Evolutionary conservation across 148 eudicot genomes (phyloP), one percentile per base, ranked within the genome.

Genomic region (Spergularia marina): DNA sequence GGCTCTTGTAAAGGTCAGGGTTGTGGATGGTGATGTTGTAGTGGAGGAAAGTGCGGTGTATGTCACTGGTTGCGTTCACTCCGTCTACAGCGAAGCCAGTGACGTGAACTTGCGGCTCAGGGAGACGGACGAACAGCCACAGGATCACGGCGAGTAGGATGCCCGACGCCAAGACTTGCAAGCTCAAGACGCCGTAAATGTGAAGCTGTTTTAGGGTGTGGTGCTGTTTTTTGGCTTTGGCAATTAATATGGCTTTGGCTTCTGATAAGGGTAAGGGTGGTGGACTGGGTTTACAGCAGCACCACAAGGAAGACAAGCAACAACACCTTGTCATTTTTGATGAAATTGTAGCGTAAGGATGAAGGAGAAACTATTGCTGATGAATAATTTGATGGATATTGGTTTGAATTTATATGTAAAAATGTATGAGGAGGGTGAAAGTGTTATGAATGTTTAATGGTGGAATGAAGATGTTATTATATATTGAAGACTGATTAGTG

Each of bases 1-100:
- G 18, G 21, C 70, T 65, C 53, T 65, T 65, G 70, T 65, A 65
- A 17, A 44, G 70, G 52, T 65, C 70, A 4, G 70, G 70, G 70
- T 65, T 65, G 53, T 40, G 53, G 4, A 65, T 23, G 52, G 70
- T 65, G 25, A 65, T 17, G 51, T 8, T 65, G 70, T 17, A 65
- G 70, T 17, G 21, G 10, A 65, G 21, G 13, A 40, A 11, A 18
- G 49, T 65, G 13, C 18, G 15, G 7, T 30, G 12, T 12, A 14
- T 12, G 20, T 49, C 36, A 30, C 3, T 30, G 36, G 36, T 30
- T 30, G 36, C 4, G 36, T 30, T 30, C 49, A 44, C 49, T 44
- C 41, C 72, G 12, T 69, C 72, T 4, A 69, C 59, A 0, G 15
- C 40, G 7, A 69, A 14, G 6, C 59, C 72, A 6, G 7, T 53